Base-by-base conservation (phyloP, 2,329 filamentous ascomycete genomes). In the Ophiostoma perfectum region DNA sequence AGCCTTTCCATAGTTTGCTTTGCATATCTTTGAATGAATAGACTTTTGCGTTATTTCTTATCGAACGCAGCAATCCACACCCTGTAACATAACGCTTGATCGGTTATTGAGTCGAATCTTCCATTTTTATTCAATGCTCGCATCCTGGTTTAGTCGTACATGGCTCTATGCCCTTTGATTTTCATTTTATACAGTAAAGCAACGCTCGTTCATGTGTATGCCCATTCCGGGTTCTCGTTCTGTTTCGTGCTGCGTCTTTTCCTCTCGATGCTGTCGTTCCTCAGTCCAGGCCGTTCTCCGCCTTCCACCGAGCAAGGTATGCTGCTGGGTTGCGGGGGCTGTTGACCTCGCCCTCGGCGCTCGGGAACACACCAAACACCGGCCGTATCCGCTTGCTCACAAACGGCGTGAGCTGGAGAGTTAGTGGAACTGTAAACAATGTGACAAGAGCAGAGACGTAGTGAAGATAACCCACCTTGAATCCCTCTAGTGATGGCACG, bases 341-440 rank as follows among this genome's bases (percentile, higher is more conserved):
- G 72, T 72, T 66, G 36, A 75, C 75, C 45, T 82, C 80, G 38
- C 81, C 81, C 72, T 84, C 80, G 76, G 87, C 88, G 70, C 81
- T 80, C 18, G 71, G 69, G 60, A 73, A 74, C 18, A 71, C 69
- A 64, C 73, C 87, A 66, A 78, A 80, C 36, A 80, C 76, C 52
- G 80, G 78, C 71, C 81, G 79, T 68, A 92, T 81, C 70, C 83
- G 84, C 65, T 81, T 81, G 69, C 87, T 86, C 66, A 95, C 90
- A 74, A 94, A 96, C 1, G 92, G 92, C 2, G 89, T 92, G 75
- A 96, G 84, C 91, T 95, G n/a, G 47, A 18, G 6, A 27, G 66
- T 70, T 70, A 73, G 74, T 41, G 27, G 27, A 11, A 14, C 42
- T n/a, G 4, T 58, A 4, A 14, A 6, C n/a, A 11, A 27, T 36